Conservation (phyloP, 768 basidiomycete genomes). For the Lyophyllum semitale region DNA sequence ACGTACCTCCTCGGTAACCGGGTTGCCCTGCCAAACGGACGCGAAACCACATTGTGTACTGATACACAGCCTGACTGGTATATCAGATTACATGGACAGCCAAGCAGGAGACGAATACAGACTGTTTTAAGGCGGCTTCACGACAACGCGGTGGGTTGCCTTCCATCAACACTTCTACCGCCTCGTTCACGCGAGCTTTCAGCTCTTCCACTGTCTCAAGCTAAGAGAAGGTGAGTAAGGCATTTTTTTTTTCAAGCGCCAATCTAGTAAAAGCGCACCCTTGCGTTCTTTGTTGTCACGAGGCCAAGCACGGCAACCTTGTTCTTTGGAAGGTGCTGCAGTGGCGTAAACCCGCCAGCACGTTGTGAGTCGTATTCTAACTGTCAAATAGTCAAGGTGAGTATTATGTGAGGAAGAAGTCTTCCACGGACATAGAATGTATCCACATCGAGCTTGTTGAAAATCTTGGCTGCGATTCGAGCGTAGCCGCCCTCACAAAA, state of each 20-base stretch:
- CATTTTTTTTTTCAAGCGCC: not conserved
- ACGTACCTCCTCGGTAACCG: slow-evolving; percentile 48
- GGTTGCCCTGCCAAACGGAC: slow-evolving; percentile 58
- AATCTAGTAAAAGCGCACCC: slow-evolving; percentile 28
- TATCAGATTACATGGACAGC: slow-evolving; percentile 1
- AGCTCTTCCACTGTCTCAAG: slow-evolving; percentile 53
- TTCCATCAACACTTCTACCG: slow-evolving; percentile 48
- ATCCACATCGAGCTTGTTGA: slow-evolving; percentile 61
- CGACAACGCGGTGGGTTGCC: slow-evolving; percentile 45
- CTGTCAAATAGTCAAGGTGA: slow-evolving; percentile 29
- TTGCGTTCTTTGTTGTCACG: slow-evolving; percentile 48
- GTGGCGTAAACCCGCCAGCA: slow-evolving; percentile 59
- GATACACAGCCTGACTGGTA: slow-evolving; percentile 45
- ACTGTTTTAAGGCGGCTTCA: slow-evolving; percentile 56
- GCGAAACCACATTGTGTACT: slow-evolving; percentile 70
- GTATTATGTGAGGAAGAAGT: not conserved
- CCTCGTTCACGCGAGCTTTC: slow-evolving; percentile 52
- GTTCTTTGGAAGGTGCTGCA: slow-evolving; percentile 50
- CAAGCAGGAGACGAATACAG: slow-evolving; percentile 17
- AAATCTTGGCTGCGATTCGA: slow-evolving; percentile 55
- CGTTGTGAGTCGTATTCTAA: slow-evolving; percentile 70
- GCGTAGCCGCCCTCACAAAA: slow-evolving; percentile 65
- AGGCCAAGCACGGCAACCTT: slow-evolving; percentile 51
- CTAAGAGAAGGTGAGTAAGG: slow-evolving; percentile 23
- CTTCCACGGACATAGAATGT: slow-evolving; percentile 43